Evolutionary conservation across 768 basidiomycete genomes (phyloP), one percentile per base, ranked within the genome.

Genomic region (Termitomyces sp.): DNA sequence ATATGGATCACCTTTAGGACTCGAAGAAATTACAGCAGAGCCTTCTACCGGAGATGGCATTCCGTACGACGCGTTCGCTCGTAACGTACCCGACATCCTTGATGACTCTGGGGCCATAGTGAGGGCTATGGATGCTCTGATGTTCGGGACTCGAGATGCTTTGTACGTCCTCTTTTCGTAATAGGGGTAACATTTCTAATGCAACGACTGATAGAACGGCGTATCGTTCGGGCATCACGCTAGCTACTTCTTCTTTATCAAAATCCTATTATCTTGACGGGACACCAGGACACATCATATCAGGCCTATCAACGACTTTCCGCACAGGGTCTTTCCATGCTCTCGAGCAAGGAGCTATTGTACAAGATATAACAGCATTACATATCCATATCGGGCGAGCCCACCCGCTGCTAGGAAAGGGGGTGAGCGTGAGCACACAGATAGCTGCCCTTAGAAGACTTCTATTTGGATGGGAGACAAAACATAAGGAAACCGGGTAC

Each of bases 21-120:
- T 91, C 33, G 83, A 83, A 65, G 92, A 93, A 66, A 94, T 94
- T 32, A 69, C 72, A 16, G 72, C 75, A 23, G 93, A 94, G 66
- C 72, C 80, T 22, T 83, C 85, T 12, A 94, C 87, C 6, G 76
- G 76, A 15, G 86, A 86, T 52, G 85, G 85, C 1, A 70, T 73
- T 41, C 78, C 80, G 10, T 79, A 76, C 38, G 84, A 89, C 59
- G 82, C 89, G 36, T 73, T 86, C 66, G 58, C 52, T 40, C 56
- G 50, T 12, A 67, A 83, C 62, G 64, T 73, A 27, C 75, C 71
- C 6, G 67, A 61, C 20, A 74, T 81, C 31, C 67, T 83, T 60
- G 77, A 83, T 41, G 73, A 77, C 60, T 65, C 76, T 2, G 73
- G 84, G 4, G 86, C 79, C 15, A 58, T 89, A 7, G 70, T 84